A percentile compares a stretch with the other conserved stretches of the same genome.
These are phyloP conservation scores for Diaporthe ilicicola DNA, from an alignment of 2,329 filamentous ascomycete genomes.

Conservation along the genomic window DNA sequence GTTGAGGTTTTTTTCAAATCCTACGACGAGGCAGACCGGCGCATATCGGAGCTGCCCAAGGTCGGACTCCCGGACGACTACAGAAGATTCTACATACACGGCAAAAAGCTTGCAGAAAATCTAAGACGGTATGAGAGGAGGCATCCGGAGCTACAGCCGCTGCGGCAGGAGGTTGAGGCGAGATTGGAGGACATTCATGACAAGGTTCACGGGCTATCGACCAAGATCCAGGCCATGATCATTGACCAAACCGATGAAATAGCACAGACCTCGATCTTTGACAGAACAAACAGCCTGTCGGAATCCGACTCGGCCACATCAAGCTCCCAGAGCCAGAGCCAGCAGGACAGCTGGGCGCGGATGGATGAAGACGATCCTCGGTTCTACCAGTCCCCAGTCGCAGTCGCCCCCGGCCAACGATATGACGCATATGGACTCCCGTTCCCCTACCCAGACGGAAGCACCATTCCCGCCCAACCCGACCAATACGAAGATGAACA, in stretches of 20 bases:
- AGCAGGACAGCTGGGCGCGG: slow-evolving; percentile 36
- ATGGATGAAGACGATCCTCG: slow-evolving; percentile 39
- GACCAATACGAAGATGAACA: slow-evolving; percentile 41
- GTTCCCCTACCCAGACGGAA: slow-evolving; percentile 42
- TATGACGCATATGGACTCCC: slow-evolving; percentile 46
- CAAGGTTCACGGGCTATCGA: slow-evolving; percentile 54
- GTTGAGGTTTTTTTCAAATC: slow-evolving; percentile 57
- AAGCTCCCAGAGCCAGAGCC: slow-evolving; percentile 44
- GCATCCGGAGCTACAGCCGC: slow-evolving; percentile 40
- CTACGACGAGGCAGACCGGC: slow-evolving; percentile 54
- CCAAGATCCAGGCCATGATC: slow-evolving; percentile 49
- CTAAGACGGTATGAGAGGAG: slow-evolving; percentile 49
- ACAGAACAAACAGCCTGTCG: slow-evolving; percentile 57
- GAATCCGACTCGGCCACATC: slow-evolving; percentile 55
- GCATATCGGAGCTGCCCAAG: slow-evolving; percentile 51
- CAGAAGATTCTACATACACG: slow-evolving; percentile 60
- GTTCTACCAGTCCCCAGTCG: slow-evolving; percentile 43
- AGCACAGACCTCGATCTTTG: slow-evolving; percentile 57
- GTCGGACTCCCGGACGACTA: slow-evolving; percentile 62
- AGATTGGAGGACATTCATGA: slow-evolving; percentile 49
- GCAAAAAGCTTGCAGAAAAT: slow-evolving; percentile 54
- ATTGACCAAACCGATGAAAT: slow-evolving; percentile 44
- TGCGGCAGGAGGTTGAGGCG: slow-evolving; percentile 45
- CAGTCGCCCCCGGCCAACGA: slow-evolving; percentile 37
- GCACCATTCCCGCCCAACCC: slow-evolving; percentile 38